Evolutionary conservation across 768 basidiomycete species (phyloP).

Genomic region (Tulasnella calospora): DNA sequence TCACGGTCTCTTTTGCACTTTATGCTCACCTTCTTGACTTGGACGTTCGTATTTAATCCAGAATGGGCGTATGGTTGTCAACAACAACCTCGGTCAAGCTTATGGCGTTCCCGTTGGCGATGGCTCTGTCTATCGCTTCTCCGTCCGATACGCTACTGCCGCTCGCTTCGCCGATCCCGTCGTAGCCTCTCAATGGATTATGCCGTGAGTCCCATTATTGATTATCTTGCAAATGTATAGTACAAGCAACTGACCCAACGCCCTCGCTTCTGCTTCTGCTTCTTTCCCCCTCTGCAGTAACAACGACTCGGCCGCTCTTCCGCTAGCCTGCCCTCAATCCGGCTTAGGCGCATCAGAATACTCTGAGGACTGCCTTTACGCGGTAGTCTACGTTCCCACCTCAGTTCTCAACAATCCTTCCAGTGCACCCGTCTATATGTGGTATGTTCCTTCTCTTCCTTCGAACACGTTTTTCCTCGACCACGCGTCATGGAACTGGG

Average conservation of each 20-base stretch:
- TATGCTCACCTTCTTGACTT: neutral
- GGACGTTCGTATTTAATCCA: neutral
- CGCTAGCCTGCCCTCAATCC: constrained; percentile 67
- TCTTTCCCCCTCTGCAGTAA: neutral
- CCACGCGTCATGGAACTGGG: neutral
- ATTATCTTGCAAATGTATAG: neutral
- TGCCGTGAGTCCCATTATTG: constrained; percentile 50
- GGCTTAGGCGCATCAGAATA: constrained; percentile 44
- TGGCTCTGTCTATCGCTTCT: constrained; percentile 50
- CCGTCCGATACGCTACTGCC: constrained; percentile 63
- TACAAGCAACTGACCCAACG: neutral
- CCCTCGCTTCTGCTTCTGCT: constrained; percentile 10
- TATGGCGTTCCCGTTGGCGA: constrained; percentile 45
- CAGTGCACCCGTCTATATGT: constrained; percentile 52
- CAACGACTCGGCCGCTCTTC: constrained; percentile 51
- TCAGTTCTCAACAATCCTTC: constrained; percentile 32
- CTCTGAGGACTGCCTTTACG: constrained; percentile 76
- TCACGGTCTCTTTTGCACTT: neutral
- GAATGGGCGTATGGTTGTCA: constrained; percentile 1
- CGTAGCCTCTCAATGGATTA: constrained; percentile 51
- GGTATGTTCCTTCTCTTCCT: constrained; percentile 43
- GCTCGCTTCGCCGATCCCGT: constrained; percentile 56
- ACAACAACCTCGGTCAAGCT: constrained; percentile 49
- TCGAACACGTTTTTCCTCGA: neutral
- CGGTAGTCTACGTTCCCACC: constrained; percentile 65